Conservation (phyloP, 805 yeast species). For the Cyberlindnera lachancei region DNA sequence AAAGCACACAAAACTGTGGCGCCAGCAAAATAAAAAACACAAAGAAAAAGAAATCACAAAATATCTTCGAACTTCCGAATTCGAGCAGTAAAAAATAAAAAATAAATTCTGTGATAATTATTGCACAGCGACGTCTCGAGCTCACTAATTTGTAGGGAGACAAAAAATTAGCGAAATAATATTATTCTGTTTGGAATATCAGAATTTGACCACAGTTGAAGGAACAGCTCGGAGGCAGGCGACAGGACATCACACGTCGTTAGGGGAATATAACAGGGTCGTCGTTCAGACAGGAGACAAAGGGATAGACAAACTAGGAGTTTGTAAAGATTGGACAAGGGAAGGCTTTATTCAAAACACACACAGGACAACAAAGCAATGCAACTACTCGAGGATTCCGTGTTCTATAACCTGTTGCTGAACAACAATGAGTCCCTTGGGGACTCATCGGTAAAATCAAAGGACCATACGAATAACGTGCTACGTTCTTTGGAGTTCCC, state of each 20-base stretch:
- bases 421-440: slow-evolving; percentile 3
- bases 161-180: too few relatives aligned
- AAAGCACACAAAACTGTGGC: not conserved
- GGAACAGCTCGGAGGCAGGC: too few relatives aligned
- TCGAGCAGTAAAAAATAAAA: too few relatives aligned
- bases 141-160: too few relatives aligned
- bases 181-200: too few relatives aligned
- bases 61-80: too few relatives aligned
- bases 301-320: not conserved
- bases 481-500: not conserved
- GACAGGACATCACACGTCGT: too few relatives aligned
- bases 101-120: too few relatives aligned
- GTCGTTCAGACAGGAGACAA: not conserved
- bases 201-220: too few relatives aligned
- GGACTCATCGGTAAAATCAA: not conserved
- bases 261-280: not conserved
- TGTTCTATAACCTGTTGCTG: slow-evolving; percentile 13
- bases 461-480: not conserved
- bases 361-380: slow-evolving; percentile 2
- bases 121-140: too few relatives aligned
- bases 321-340: not conserved
- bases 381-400: slow-evolving; percentile 19
- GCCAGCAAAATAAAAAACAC: not conserved
- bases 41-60: not conserved
- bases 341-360: not conserved